These are phyloP conservation scores for Aspergillus nidulans DNA, from an alignment of 495 filamentous ascomycete genomes.

Conservation along the genomic window DNA sequence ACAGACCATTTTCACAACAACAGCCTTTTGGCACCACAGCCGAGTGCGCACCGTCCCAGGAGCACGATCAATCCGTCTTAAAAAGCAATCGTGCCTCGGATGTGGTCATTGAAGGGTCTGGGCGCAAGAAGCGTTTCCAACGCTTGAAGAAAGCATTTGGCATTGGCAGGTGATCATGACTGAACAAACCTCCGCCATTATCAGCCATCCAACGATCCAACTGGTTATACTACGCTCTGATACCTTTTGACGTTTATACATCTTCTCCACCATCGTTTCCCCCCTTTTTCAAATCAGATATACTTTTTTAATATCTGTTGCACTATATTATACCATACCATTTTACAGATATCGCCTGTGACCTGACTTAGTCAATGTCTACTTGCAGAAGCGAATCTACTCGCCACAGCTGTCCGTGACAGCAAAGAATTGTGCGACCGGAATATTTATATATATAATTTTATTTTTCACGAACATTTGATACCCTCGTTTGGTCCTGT, in stretches of 20 bases:
- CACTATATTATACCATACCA: neutral
- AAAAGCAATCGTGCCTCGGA: constrained; percentile 19
- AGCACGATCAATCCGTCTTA: neutral
- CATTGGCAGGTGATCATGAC: constrained; percentile 28
- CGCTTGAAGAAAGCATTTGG: constrained; percentile 47
- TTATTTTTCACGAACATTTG: constrained; percentile 1
- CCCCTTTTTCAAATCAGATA: constrained; percentile 8
- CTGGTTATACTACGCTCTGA: too few species aligned
- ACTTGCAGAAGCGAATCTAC: neutral
- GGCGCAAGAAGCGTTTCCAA: constrained; percentile 49
- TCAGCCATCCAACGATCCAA: too few species aligned
- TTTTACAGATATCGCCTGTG: neutral
- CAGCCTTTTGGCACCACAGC: neutral
- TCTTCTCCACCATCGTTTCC: constrained; percentile 1
- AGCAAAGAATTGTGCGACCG: neutral
- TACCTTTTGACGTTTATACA: too few species aligned
- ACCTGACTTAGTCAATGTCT: constrained; percentile 10
- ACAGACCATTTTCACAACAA: neutral
- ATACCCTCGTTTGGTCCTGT: constrained; percentile 16
- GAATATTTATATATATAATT: neutral
- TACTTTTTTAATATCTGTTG: constrained; percentile 15
- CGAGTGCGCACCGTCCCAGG: neutral
- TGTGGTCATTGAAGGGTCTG: constrained; percentile 35
- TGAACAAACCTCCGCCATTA: neutral
- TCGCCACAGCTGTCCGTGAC: constrained; percentile 7